These are phyloP conservation scores for Iris pallida DNA, from an alignment of 116 monocot genomes.

Conservation along the genomic window DNA sequence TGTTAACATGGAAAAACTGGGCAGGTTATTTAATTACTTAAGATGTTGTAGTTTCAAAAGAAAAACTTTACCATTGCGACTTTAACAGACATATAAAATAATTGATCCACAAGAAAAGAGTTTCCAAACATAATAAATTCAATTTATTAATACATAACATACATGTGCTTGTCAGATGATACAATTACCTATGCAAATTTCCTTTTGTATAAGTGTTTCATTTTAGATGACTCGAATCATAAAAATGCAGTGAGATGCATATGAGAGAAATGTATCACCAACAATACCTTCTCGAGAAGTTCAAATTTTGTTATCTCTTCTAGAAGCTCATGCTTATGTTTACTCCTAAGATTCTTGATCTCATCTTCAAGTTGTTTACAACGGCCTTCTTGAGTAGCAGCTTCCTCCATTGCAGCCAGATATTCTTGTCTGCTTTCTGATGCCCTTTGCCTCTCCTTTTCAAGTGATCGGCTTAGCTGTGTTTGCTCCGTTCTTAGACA, in stretches of 20 bases:
- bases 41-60: no score
- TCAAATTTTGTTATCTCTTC: slow-evolving; percentile 60
- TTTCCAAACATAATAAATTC: no score
- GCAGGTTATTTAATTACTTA: no score
- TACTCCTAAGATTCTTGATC: slow-evolving; percentile 67
- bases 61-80: no score
- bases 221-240: no score
- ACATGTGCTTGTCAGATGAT: no score
- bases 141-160: no score
- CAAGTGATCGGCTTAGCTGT: slow-evolving; percentile 77
- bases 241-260: background rate
- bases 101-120: no score
- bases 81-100: no score
- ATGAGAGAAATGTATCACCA: background rate
- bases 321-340: slow-evolving; percentile 72
- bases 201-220: no score
- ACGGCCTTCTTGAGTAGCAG: slow-evolving; percentile 88
- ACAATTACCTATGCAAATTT: no score
- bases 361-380: slow-evolving; percentile 93
- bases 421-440: slow-evolving; percentile 95
- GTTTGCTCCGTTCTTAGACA: slow-evolving; percentile 87
- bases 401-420: slow-evolving; percentile 85
- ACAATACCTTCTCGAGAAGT: slow-evolving; percentile 74
- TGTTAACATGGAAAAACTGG: no score
- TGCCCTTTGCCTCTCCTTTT: slow-evolving; percentile 97